These are phyloP conservation scores for Saturnispora mendoncae DNA, from an alignment of 805 yeast species.

Conservation along the genomic window DNA sequence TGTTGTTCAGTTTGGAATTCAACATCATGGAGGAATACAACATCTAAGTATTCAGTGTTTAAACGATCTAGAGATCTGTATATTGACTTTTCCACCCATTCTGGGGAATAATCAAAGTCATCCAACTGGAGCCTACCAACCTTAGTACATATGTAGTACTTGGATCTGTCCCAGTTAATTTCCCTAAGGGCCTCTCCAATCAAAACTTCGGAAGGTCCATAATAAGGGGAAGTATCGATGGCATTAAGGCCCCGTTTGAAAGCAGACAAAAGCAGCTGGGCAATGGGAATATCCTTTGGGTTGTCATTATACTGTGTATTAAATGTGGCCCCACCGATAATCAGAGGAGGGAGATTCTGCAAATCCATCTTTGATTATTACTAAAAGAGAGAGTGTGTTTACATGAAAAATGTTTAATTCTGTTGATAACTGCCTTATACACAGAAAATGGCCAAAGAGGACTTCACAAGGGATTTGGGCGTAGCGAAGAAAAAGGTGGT, in stretches of 20 bases:
- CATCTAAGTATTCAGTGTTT: constrained; percentile 60
- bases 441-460: background rate
- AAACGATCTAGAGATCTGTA: constrained; percentile 59
- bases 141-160: constrained; percentile 69
- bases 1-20: constrained; percentile 60
- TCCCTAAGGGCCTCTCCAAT: constrained; percentile 56
- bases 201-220: constrained; percentile 77
- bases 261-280: constrained; percentile 48
- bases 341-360: constrained; percentile 42
- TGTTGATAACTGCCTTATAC: background rate
- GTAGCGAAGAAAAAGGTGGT: constrained; percentile 57
- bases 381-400: too few species aligned
- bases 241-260: constrained; percentile 64
- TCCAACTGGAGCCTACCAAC: constrained; percentile 68
- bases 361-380: constrained; percentile 12
- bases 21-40: constrained; percentile 82
- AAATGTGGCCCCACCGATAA: constrained; percentile 86
- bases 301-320: constrained; percentile 69
- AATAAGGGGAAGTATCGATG: constrained; percentile 87
- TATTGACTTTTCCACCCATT: constrained; percentile 53
- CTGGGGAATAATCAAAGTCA: constrained; percentile 67
- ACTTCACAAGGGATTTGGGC: constrained; percentile 17
- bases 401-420: background rate
- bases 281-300: constrained; percentile 52
- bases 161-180: constrained; percentile 42